Conservation (phyloP, 139 green algal genomes). For the Chlamydomonas sphaeroides region DNA sequence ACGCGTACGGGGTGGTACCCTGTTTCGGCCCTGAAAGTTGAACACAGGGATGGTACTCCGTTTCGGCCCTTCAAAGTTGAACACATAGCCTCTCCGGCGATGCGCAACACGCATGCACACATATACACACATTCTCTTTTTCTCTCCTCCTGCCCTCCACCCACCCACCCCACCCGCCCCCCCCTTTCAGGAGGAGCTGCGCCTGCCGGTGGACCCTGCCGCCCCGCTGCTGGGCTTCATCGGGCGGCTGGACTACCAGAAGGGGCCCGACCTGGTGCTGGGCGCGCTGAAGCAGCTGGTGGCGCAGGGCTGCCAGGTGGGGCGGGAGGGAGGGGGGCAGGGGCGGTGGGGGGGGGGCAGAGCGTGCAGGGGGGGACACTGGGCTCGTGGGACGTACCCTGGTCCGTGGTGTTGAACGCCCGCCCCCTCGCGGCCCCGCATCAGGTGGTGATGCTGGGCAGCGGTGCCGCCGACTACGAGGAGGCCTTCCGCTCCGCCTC, state of each 20-base stretch:
- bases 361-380: background rate
- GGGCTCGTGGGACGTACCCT: too few species aligned
- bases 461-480: slow-evolving; percentile 77
- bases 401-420: too few species aligned
- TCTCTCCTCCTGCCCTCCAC: too few species aligned
- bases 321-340: too few species aligned
- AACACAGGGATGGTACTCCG: too few species aligned
- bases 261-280: slow-evolving; percentile 80
- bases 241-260: slow-evolving; percentile 82
- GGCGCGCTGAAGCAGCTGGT: slow-evolving; percentile 58
- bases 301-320: slow-evolving; percentile 62
- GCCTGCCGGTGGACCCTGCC: slow-evolving; percentile 53
- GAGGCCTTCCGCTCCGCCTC: slow-evolving; percentile 59
- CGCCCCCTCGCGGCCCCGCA: background rate
- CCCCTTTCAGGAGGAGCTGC: slow-evolving; percentile 64
- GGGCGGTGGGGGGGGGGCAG: background rate
- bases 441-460: slow-evolving; percentile 88
- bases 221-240: slow-evolving; percentile 77
- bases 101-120: too few species aligned
- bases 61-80: too few species aligned
- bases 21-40: too few species aligned
- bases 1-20: too few species aligned
- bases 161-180: too few species aligned
- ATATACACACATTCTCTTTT: too few species aligned
- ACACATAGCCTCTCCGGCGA: too few species aligned